Evolutionary conservation across 148 eudicot species (phyloP).

Genomic region (Bassia scoparia): DNA sequence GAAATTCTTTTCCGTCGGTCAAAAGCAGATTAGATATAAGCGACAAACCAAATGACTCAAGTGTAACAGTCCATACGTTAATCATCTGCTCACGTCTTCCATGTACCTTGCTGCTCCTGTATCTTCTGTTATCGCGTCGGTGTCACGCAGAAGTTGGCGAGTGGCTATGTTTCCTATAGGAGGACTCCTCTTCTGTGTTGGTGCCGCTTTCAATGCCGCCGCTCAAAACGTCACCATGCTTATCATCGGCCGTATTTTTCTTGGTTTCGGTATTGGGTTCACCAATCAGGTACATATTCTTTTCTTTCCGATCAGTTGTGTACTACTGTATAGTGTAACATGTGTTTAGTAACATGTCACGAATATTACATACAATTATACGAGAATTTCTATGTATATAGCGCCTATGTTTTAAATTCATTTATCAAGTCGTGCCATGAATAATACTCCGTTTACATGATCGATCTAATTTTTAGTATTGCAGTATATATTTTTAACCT

Average conservation of each 20-base stretch:
- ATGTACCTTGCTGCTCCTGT: conserved; percentile 64
- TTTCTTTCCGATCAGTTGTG: too few relatives aligned
- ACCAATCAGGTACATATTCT: conserved; percentile 58
- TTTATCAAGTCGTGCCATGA: too few relatives aligned
- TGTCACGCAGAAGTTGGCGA: conserved; percentile 56
- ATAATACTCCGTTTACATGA: too few relatives aligned
- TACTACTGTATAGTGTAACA: too few relatives aligned
- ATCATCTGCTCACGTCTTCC: conserved; percentile 75
- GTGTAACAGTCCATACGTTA: conserved; percentile 56
- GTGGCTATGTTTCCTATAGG: conserved; percentile 78
- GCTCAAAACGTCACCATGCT: conserved; percentile 60
- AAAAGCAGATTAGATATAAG: conserved; percentile 32
- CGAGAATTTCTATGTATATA: too few relatives aligned
- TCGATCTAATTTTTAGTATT: too few relatives aligned
- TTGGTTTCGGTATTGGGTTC: conserved; percentile 75
- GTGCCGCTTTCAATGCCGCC: conserved; percentile 58
- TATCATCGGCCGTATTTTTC: conserved; percentile 67
- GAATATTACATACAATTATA: too few relatives aligned
- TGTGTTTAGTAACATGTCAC: too few relatives aligned
- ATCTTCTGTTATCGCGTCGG: conserved; percentile 67
- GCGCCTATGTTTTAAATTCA: too few relatives aligned
- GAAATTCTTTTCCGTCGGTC: conserved; percentile 61
- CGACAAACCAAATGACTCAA: conserved; percentile 62
- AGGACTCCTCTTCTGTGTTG: conserved; percentile 52
- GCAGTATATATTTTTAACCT: too few relatives aligned